phyloP scores from a whole-genome alignment of 805 yeast species.

The Torulaspora quercuum region DNA sequence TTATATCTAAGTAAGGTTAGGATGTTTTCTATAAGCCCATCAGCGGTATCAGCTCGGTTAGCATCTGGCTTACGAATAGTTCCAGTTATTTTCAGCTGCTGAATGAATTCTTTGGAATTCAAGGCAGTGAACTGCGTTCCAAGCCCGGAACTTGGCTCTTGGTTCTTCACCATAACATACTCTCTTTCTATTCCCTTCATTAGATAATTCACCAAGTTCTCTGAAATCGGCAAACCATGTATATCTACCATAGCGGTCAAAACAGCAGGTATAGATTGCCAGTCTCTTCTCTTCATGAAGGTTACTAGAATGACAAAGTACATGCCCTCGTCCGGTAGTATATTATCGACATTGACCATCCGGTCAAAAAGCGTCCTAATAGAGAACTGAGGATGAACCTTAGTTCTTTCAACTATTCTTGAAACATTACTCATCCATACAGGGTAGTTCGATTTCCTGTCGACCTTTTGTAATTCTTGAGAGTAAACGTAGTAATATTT shows the following conservation, averaged over 20 bases:
- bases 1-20: constrained; percentile 15
- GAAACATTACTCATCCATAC: constrained; percentile 16
- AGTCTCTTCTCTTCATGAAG: constrained; percentile 24
- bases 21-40: constrained; percentile 15
- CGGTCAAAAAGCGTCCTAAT: constrained; percentile 16
- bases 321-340: constrained; percentile 22
- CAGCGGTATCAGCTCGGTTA: background rate
- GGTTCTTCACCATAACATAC: constrained; percentile 16
- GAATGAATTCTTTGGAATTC: constrained; percentile 7
- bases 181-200: constrained; percentile 25
- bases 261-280: constrained; percentile 26
- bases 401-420: constrained; percentile 11
- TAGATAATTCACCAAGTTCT: constrained; percentile 14
- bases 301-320: constrained; percentile 21
- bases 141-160: constrained; percentile 4
- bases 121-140: constrained; percentile 2
- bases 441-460: constrained; percentile 17
- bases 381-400: constrained; percentile 16
- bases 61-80: background rate
- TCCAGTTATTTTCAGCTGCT: constrained; percentile 7
- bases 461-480: constrained; percentile 15
- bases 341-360: constrained; percentile 24
- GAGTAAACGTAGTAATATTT: constrained; percentile 17
- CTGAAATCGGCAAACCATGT: constrained; percentile 17
- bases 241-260: constrained; percentile 18